Percentiles rank a stretch among this genome's conserved stretches.
Evolutionary conservation across 164 flowering plant genomes (phyloP).

Genomic region (Tetrastigma voinierianum): DNA sequence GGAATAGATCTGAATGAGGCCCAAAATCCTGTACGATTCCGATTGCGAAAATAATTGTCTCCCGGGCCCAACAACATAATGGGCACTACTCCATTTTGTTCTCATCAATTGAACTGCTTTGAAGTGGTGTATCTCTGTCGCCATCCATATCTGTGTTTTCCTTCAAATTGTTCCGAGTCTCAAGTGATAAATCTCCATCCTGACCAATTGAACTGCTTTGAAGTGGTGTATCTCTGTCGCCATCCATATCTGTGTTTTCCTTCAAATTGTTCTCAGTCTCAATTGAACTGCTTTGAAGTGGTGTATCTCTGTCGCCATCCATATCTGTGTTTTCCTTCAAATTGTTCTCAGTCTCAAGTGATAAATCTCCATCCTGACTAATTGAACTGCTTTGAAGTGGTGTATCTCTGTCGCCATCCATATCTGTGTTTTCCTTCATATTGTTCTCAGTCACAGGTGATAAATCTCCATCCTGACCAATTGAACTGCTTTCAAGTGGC

Average conservation of each 20-base stretch:
- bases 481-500: conserved; percentile 7
- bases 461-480: no score
- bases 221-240: not conserved
- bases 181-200: conserved; percentile 14
- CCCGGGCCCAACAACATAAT: no score
- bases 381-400: conserved; percentile 11
- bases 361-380: conserved; percentile 15
- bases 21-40: no score
- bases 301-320: conserved; percentile 5
- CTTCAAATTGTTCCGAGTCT: conserved; percentile 14
- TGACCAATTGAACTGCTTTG: conserved; percentile 15
- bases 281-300: conserved; percentile 8
- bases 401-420: conserved; percentile 2
- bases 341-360: conserved; percentile 11
- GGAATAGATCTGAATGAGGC: no score
- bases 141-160: conserved; percentile 10
- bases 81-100: no score
- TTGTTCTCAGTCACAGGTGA: no score
- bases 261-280: conserved; percentile 16
- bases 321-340: conserved; percentile 11
- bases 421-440: conserved; percentile 12
- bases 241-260: conserved; percentile 10
- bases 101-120: conserved; percentile 2
- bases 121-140: conserved; percentile 4
- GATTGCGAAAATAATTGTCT: no score